Base-by-base conservation (phyloP, 176 grass and related monocot genomes). In the Oryza punctata region DNA sequence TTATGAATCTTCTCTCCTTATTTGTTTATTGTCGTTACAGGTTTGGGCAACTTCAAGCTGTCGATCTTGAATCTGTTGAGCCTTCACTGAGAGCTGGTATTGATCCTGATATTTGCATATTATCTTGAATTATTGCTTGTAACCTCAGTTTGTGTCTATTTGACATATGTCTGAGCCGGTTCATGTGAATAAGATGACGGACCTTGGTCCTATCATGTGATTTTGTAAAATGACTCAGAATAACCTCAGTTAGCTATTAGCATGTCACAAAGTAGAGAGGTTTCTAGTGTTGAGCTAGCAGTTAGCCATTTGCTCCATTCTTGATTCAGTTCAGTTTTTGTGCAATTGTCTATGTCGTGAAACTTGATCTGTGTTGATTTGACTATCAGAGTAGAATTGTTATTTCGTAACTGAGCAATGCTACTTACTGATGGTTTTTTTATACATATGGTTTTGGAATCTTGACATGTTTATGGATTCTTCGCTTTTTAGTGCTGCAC, bases 41-140 rank as follows among this genome's bases (percentile, higher is more conserved):
- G 90, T 97, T 97, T 84, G 92, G 90, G 54, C 81, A 97, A 86
- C 95, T 97, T 49, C 92, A 91, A 47, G 78, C 79, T 15, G 86
- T 94, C 12, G 81, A 97, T 84, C 86, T 97, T 38, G 84, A 88
- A 73, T 92, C 81, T 82, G 83, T 97, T 46, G 94, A 92, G 23
- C 94, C 94, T 81, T 94, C 94, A 44, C 81, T 94, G 81, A 89
- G 94, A 87, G 94, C 92, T 81, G 90, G 92, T 97, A 87, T 33
- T 72, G 14, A 73, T 88, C 67, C 78, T 72, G 44, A 35, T 70
- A 9, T 81, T 80, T 19, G 38, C 40, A 67, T 89, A 72, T 52
- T 32, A 75, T 86, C 10, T 70, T 21, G 33, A 37, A 73, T 82
- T 18, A 49, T 37, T 67, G 7, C 14, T 83, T 76, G 63, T 37